Evolutionary conservation across 1,284 basidiomycete genomes (phyloP), one percentile per base, ranked within the genome.

Genomic region (Cutaneotrichosporon sp.): DNA sequence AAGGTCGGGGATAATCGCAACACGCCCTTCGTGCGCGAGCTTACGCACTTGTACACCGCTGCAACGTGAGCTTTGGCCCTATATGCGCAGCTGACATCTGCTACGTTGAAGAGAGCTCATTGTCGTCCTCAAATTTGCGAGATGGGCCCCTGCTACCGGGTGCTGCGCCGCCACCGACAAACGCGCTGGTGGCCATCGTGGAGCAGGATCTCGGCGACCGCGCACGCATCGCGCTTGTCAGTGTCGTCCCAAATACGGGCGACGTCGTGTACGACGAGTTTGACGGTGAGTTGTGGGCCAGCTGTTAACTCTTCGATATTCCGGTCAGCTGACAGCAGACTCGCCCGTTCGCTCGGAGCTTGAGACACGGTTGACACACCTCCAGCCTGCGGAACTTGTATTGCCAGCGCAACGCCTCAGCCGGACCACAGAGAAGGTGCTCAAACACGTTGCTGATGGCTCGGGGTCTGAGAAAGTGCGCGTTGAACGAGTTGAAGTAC

Each of bases 221-320:
- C 24, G 82, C 88, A 1, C 75, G 68, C 5, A 80, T 97, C 41
- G 86, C 84, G 2, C 77, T 97, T 68, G 80, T 96, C 43, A 82
- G 84, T 17, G 84, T 97, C 16, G 84, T 85, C 48, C 88, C 91
- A 0, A 84, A 84, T 46, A 96, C 91, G 0, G 93, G 93, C 1
- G 88, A 93, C 60, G 84, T 97, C 2, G 78, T 91, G 1, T 97
- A 89, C 82, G 94, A 98, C 64, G 83, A 88, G 59, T 96, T 92
- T 66, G 80, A 86, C 48, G 89, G 88, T 86, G 58, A 52, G 70
- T n/a, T n/a, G n/a, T 37, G 34, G 39, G 9, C 38, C 4, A 6
- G 9, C 10, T 16, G 5, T 12, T 24, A 20, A n/a, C 19, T 29
- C 5, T 29, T 17, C 10, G 16, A n/a, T n/a, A n/a, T n/a, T n/a